Base-by-base conservation (phyloP, 371 early-diverging fungal genomes). In the Mycotypha africana region DNA sequence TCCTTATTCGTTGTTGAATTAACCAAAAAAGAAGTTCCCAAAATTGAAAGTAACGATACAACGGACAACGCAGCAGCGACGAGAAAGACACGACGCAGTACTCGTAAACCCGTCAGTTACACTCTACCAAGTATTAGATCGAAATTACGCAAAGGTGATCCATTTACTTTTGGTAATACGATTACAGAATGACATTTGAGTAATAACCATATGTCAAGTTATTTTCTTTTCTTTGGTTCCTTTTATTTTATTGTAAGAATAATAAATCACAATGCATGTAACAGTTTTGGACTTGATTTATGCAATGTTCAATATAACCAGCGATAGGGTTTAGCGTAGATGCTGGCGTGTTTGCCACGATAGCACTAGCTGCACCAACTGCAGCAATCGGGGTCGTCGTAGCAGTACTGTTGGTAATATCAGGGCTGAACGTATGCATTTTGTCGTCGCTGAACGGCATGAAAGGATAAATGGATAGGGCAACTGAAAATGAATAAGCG, bases 401-500 rank as follows among this genome's bases (percentile, higher is more conserved):
- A n/a, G n/a, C n/a, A n/a, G n/a, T n/a, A n/a, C n/a, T n/a, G n/a
- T n/a, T n/a, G n/a, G n/a, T n/a, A n/a, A n/a, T n/a, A n/a, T n/a
- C n/a, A n/a, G n/a, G n/a, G n/a, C n/a, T n/a, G n/a, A n/a, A n/a
- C n/a, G n/a, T n/a, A n/a, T n/a, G n/a, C n/a, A n/a, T n/a, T n/a
- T n/a, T n/a, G n/a, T n/a, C n/a, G n/a, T n/a, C n/a, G n/a, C n/a
- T n/a, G n/a, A n/a, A n/a, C n/a, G 51, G 49, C 23, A 64, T 51
- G 39, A 64, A 64, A 0, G 60, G 57, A 19, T 42, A 48, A 22
- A 31, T 35, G 24, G 51, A 51, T 11, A 66, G 31, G 9, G 56
- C 52, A 9, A 45, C 44, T 11, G 65, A 47, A 34, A 67, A 70
- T 41, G 57, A 57, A 24, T 67, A 70, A 14, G 50, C 49, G 24